These are phyloP conservation scores for Paecilomyces variotii DNA, from an alignment of 2,329 filamentous ascomycete genomes.

Conservation along the genomic window DNA sequence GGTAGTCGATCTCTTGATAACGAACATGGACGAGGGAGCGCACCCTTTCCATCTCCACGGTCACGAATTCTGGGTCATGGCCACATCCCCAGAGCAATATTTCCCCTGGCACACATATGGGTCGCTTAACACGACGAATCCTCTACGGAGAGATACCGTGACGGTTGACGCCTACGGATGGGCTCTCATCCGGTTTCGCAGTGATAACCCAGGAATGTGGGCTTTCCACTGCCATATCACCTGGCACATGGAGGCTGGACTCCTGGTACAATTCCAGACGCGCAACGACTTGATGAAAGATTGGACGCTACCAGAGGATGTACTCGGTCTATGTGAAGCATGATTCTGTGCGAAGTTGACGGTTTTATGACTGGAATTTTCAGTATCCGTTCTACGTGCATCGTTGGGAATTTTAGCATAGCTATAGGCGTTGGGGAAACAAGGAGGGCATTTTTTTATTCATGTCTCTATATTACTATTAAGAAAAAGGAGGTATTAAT, in stretches of 20 bases:
- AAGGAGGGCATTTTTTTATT: no score
- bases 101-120: constrained; percentile 3
- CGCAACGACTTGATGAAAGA: constrained; percentile 5
- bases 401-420: no score
- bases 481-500: no score
- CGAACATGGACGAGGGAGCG: constrained; percentile 11
- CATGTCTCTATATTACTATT: no score
- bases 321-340: constrained; percentile 1
- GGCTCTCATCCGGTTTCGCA: constrained; percentile 13
- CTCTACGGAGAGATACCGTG: constrained; percentile 13
- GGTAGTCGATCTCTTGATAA: constrained; percentile 10
- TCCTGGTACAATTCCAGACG: constrained; percentile 8
- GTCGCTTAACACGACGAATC: constrained; percentile 4
- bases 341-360: background rate
- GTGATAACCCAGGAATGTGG: constrained; percentile 20
- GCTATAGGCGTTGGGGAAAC: no score
- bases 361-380: background rate
- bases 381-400: no score
- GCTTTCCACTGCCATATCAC: constrained; percentile 12
- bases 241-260: constrained; percentile 17
- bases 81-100: constrained; percentile 6
- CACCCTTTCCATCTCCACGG: constrained; percentile 41
- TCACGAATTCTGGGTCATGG: constrained; percentile 38
- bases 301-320: constrained; percentile 3
- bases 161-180: constrained; percentile 12